Conservation (phyloP, 257 asterid genomes). For the Gardenia jasminoides region DNA sequence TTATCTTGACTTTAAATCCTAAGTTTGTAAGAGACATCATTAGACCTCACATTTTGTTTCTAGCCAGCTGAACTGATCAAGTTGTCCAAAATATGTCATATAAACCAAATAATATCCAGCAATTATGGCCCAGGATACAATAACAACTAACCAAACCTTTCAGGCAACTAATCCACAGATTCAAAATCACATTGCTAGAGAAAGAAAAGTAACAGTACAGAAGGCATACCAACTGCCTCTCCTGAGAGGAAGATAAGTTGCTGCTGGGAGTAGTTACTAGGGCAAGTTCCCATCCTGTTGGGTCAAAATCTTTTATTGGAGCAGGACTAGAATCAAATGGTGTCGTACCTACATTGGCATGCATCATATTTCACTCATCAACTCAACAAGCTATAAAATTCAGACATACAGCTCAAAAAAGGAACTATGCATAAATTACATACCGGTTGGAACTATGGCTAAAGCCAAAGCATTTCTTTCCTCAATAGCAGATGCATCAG, state of each 20-base stretch:
- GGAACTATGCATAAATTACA: conserved; percentile 11
- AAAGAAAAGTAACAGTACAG: neutral
- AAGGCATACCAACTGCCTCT: conserved; percentile 80
- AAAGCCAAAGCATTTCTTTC: conserved; percentile 90
- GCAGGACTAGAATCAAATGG: conserved; percentile 47
- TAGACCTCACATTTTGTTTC: neutral
- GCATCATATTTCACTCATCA: conserved; percentile 3
- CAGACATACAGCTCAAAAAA: neutral
- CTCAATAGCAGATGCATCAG: conserved; percentile 70
- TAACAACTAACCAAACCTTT: neutral
- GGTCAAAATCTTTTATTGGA: conserved; percentile 59
- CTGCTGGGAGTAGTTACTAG: conserved; percentile 86
- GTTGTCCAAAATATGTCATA: neutral
- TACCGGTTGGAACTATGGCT: conserved; percentile 89
- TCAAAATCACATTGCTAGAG: neutral
- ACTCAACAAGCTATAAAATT: conserved; percentile 2
- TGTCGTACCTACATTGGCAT: conserved; percentile 48
- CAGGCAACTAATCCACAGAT: neutral
- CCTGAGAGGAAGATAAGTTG: conserved; percentile 72
- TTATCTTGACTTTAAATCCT: neutral
- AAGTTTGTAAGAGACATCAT: neutral
- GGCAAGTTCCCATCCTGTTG: conserved; percentile 98
- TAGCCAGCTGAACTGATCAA: neutral
- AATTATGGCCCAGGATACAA: neutral
- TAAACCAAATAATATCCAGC: neutral